phyloP scores from a whole-genome alignment of 371 early-diverging fungal genomes.

The Rhizopus sp. region DNA sequence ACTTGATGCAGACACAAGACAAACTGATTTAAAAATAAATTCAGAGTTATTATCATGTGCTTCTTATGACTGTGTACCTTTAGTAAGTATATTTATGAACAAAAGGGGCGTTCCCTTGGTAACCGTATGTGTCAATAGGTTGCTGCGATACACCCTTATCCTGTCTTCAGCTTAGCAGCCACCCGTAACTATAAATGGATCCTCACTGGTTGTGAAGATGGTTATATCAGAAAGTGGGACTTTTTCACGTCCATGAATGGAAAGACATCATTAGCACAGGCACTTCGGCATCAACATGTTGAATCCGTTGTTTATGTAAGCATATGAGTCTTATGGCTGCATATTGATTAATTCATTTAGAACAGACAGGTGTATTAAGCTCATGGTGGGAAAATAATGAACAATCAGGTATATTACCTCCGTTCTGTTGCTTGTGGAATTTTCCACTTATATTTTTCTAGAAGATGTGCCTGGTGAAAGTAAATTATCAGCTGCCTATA shows the following conservation, averaged over 20 bases:
- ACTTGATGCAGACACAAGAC: conserved; percentile 24
- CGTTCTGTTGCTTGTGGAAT: not conserved
- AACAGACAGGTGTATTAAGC: conserved; percentile 76
- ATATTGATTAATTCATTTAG: not conserved
- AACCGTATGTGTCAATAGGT: conserved; percentile 39
- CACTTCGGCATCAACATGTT: conserved; percentile 81
- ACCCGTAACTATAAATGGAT: conserved; percentile 90
- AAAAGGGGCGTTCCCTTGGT: not conserved
- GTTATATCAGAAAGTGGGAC: conserved; percentile 92
- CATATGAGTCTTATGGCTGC: not conserved
- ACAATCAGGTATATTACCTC: conserved; percentile 34
- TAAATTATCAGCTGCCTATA: conserved; percentile 88
- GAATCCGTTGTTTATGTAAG: conserved; percentile 83
- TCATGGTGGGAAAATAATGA: conserved; percentile 96
- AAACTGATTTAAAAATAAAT: conserved; percentile 34
- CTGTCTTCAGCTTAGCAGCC: conserved; percentile 74
- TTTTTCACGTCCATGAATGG: conserved; percentile 88
- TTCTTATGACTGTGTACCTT: conserved; percentile 60
- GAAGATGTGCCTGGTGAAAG: conserved; percentile 27
- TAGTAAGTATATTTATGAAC: conserved; percentile 32
- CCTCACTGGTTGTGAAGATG: conserved; percentile 93
- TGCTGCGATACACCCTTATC: conserved; percentile 74
- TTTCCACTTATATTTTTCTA: not conserved
- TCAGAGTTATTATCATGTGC: conserved; percentile 45
- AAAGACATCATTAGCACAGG: conserved; percentile 76